Base-by-base conservation (phyloP, 2,329 filamentous ascomycete genomes). In the Cladosporium sp. region DNA sequence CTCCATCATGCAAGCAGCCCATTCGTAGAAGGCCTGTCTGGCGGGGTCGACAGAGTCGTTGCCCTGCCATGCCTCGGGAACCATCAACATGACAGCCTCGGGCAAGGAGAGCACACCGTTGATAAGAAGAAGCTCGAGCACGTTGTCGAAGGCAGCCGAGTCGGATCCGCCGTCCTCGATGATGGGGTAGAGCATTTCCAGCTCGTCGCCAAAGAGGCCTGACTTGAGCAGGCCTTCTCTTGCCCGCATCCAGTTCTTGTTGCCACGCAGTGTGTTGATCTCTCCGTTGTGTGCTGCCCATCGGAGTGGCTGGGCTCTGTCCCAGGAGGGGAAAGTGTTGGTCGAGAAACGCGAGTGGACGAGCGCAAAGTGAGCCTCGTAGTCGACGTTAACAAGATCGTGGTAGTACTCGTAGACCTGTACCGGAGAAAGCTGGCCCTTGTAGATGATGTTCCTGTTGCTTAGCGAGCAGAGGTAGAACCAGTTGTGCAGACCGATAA, bases 201-300 rank as follows among this genome's bases (percentile, higher is more conserved):
- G 88, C 75, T 97, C 93, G 30, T 96, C 92, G 69, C 92, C 92
- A 77, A 98, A 98, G 63, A 96, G 84, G 70, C 93, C 89, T 1
- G 94, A 98, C 77, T 92, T 91, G 86, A 98, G 91, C 70, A 97
- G 89, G 79, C 94, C 94, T 82, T 98, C 94, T 76, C 94, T 89
- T 68, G 94, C 94, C 72, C 93, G 90, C 94, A 98, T 98, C 94
- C 94, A 98, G 82, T 98, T 98, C 86, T 98, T 98, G 84, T 98
- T 98, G 67, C 94, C 94, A 77, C 94, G 91, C 68, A 98, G 83
- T 1, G 94, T 98, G 80, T 98, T 98, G 77, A 98, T 98, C 82
- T 98, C 94, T 84, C 94, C 94, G 79, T 98, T 98, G 84, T 98
- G 94, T 74, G 94, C 94, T 70, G 93, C 93, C 94, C 94, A 98